phyloP scores from a whole-genome alignment of 2,329 filamentous ascomycete genomes.

The Colletotrichum magnum region DNA sequence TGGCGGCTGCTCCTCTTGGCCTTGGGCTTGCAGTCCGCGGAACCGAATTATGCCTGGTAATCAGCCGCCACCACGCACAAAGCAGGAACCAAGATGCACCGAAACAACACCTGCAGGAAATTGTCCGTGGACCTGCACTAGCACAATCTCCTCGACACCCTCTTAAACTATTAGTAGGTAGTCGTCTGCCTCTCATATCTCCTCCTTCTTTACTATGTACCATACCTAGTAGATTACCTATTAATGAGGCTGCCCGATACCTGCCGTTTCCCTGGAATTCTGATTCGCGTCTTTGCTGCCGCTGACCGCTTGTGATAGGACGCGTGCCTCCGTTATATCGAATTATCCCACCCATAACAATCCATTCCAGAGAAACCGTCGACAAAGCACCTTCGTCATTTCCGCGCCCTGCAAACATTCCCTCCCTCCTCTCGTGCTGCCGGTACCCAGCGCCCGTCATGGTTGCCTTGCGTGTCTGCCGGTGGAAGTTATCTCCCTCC shows the following conservation, averaged over 20 bases:
- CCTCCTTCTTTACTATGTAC: too few species aligned
- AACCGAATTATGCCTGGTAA: conserved; percentile 12
- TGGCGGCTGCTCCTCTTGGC: neutral
- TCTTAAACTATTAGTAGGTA: neutral
- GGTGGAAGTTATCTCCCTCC: conserved; percentile 9
- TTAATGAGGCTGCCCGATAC: too few species aligned
- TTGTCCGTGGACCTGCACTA: conserved; percentile 35
- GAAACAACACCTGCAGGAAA: conserved; percentile 34
- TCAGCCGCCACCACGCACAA: conserved; percentile 14
- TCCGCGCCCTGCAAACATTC: neutral
- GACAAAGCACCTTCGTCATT: conserved; percentile 5
- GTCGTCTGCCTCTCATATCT: too few species aligned
- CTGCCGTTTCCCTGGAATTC: conserved; percentile 6
- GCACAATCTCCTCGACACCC: conserved; percentile 32
- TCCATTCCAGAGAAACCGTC: conserved; percentile 23
- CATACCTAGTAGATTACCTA: too few species aligned
- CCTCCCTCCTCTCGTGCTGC: neutral
- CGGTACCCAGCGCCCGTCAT: neutral
- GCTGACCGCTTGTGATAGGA: conserved; percentile 11
- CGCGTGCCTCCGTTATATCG: conserved; percentile 4
- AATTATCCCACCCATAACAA: conserved; percentile 9
- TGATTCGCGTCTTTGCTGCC: neutral
- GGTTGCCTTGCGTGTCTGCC: neutral
- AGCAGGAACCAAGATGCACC: conserved; percentile 19
- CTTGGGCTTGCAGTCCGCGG: neutral